A percentile compares a stretch with the other conserved stretches of the same genome.
These are phyloP conservation scores for Didymella segeticola DNA, from an alignment of 2,329 filamentous ascomycete species.

Conservation along the genomic window DNA sequence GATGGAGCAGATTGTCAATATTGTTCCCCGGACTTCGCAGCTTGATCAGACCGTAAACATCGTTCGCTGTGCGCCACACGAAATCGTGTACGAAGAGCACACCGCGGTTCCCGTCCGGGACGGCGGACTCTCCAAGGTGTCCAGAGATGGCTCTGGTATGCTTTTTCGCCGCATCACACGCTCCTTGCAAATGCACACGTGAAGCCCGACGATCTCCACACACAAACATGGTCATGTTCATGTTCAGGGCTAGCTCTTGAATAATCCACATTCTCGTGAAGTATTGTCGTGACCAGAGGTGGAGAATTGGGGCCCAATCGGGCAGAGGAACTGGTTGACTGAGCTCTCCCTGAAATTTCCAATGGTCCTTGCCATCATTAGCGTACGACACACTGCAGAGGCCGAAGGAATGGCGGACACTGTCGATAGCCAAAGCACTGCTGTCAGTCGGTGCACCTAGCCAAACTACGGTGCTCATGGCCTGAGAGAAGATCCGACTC, in stretches of 20 bases:
- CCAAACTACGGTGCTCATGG: background rate
- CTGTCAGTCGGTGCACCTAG: background rate
- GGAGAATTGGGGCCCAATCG: background rate
- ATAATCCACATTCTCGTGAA: conserved; percentile 8
- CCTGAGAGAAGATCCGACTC: background rate
- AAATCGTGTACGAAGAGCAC: background rate
- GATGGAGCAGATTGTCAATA: background rate
- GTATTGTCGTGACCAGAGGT: background rate
- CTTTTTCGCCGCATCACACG: background rate
- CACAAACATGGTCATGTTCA: background rate
- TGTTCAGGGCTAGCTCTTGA: conserved; percentile 1
- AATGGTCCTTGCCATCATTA: background rate
- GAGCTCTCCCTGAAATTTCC: background rate
- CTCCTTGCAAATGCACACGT: background rate
- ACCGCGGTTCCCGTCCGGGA: background rate
- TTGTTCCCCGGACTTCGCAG: background rate
- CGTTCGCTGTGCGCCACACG: background rate
- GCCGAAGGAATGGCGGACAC: background rate
- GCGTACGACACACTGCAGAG: background rate
- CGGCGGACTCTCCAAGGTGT: background rate
- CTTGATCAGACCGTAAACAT: background rate
- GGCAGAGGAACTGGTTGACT: background rate
- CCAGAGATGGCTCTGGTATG: background rate
- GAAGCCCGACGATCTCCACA: background rate
- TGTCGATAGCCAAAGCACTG: background rate